These are phyloP conservation scores for Petunia hybrid DNA, from an alignment of 305 asterid species.

Conservation along the genomic window DNA sequence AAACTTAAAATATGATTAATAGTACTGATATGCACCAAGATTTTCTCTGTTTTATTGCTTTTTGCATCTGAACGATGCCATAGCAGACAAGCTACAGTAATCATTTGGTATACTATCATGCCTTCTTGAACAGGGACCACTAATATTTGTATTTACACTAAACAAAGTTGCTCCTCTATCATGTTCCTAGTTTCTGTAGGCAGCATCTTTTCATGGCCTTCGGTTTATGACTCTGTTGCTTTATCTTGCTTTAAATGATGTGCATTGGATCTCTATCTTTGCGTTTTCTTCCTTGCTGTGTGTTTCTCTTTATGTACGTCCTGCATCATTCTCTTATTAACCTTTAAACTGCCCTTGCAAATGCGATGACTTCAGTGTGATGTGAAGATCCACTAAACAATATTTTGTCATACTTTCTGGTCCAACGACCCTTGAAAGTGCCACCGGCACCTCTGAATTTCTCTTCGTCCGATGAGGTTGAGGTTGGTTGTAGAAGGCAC, in stretches of 20 bases:
- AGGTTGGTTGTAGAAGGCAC: not conserved
- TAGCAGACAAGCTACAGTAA: not conserved
- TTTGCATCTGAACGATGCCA: too few relatives aligned
- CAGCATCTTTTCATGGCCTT: not conserved
- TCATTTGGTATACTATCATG: not conserved
- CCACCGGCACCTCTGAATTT: constrained; percentile 2
- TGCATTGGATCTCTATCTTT: not conserved
- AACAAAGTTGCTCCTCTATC: not conserved
- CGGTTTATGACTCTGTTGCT: not conserved
- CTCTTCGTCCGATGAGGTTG: not conserved
- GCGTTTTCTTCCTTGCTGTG: not conserved
- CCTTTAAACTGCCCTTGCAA: not conserved
- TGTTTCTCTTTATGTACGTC: not conserved
- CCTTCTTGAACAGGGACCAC: not conserved
- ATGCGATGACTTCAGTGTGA: not conserved
- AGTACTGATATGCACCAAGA: too few relatives aligned
- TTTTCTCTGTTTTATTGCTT: too few relatives aligned
- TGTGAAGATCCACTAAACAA: not conserved
- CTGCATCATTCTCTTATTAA: not conserved
- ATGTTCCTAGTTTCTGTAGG: not conserved
- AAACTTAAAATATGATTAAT: too few relatives aligned
- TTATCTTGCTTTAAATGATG: not conserved
- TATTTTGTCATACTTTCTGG: constrained; percentile 4
- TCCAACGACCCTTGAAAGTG: not conserved
- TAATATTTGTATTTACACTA: not conserved